Evolutionary conservation across 164 flowering plant species (phyloP), one percentile per base, ranked within the genome.

Genomic region (Macadamia integrifolia): DNA sequence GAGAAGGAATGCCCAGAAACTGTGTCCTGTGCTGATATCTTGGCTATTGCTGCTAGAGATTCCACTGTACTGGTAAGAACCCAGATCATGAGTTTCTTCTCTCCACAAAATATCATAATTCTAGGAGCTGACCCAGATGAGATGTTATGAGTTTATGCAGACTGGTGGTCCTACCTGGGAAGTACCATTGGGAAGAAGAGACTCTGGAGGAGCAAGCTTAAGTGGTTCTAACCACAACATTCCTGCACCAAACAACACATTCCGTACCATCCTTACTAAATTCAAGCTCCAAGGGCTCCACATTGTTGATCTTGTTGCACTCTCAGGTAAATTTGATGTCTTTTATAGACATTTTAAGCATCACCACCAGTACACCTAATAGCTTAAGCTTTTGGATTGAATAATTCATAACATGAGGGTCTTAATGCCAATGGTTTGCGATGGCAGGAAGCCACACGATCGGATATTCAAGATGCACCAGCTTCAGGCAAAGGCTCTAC

Each of bases 401-500:
- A 0, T 23, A 23, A 23, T 23, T 23, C 23, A 23, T 23, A 2
- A 35, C 40, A 35, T 35, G 40, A 35, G 40, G 40, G 40, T 35
- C 40, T 5, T 35, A 35, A 35, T 35, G 40, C 40, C 40, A 35
- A 35, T 35, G 5, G 40, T 35, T 35, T 35, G 23, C 40, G 3
- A 35, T 35, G 30, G 30, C 85, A 94, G 97, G 98, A 60, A 89
- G 98, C 77, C 98, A 94, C 85, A 94, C 98, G 42, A 89, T 94
- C 0, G 98, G 98, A 62, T 72, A 84, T 61, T 56, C 98, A 10
- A 77, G 97, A 66, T 94, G 98, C 82, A 83, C 92, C 18, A 81
- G 84, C 75, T 88, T 94, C 86, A 86, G 95, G 85, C 96, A 90
- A 69, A 88, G 98, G 78, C 89, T 94, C 6, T 91, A 93, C 91